Base-by-base conservation (phyloP, 2,329 filamentous ascomycete species). In the Fusarium udum region DNA sequence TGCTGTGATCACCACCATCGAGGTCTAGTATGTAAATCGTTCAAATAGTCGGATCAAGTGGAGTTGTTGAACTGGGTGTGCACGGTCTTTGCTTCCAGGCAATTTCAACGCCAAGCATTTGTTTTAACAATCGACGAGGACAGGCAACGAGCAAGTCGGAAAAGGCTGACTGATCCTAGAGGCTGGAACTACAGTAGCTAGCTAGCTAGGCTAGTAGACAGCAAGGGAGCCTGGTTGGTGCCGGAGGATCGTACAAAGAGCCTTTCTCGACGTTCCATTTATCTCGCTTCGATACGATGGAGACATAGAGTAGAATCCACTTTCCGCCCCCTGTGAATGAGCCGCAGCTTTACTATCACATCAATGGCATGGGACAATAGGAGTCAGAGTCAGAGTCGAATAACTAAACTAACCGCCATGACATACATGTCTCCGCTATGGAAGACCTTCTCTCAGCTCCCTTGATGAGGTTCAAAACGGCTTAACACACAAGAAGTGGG, bases 21-120 rank as follows among this genome's bases (percentile, higher is more conserved):
- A 57, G 24, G 52, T 74, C 59, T 64, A 67, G 73, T 73, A 73
- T 73, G 67, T 26, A 61, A 64, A 75, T 75, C 72, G 72, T 59
- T 16, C 45, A 61, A 64, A 56, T 64, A 72, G 64, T 65, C 49
- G 51, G 53, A 56, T 64, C 31, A 57, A 64, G 64, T 71, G 67
- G 64, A 60, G 55, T 51, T 58, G 28, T 31, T 61, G 46, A 46
- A 34, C 48, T 28, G 39, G 69, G 69, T 26, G 60, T 58, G 72
- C 72, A 75, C 72, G 72, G 73, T 39, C 67, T 58, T 48, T 69
- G 61, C 56, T 43, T 43, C 40, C 56, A 61, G 32, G 34, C 11
- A 65, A 56, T 69, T 55, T 46, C 37, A 52, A 40, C 42, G 64
- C 69, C 69, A 72, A 72, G 69, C 69, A 61, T 40, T 64, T 40